phyloP scores from a whole-genome alignment of 257 asterid genomes.

The Capsicum rhomboideum region DNA sequence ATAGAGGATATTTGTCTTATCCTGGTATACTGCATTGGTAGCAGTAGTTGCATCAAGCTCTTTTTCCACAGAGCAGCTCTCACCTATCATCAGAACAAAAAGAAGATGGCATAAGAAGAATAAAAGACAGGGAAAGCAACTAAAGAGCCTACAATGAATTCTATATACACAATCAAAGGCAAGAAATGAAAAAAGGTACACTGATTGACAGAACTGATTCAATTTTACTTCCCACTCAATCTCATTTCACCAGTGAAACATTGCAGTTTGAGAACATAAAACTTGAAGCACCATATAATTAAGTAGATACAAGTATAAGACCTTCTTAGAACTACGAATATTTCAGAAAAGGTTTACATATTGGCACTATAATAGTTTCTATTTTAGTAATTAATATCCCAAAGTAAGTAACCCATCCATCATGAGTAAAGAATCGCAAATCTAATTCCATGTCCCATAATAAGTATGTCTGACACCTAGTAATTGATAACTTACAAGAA shows the following conservation, averaged over 20 bases:
- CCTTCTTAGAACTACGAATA: neutral
- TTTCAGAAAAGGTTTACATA: neutral
- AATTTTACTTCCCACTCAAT: neutral
- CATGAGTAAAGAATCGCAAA: neutral
- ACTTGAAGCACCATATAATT: neutral
- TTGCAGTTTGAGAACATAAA: neutral
- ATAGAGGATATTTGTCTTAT: slow-evolving; percentile 90
- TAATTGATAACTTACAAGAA: neutral
- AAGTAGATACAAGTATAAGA: neutral
- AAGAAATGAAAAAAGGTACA: neutral
- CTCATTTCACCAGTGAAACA: neutral
- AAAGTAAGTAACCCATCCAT: neutral
- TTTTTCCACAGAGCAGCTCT: slow-evolving; percentile 96
- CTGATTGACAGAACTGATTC: neutral
- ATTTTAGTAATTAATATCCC: neutral
- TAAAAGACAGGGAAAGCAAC: neutral
- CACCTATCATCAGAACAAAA: slow-evolving; percentile 47
- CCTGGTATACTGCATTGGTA: slow-evolving; percentile 96
- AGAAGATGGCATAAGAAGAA: neutral
- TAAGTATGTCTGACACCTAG: neutral
- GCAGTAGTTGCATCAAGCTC: slow-evolving; percentile 67
- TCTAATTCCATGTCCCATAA: neutral
- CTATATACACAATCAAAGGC: neutral
- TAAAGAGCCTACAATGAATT: neutral
- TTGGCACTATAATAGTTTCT: neutral